phyloP scores from a whole-genome alignment of 305 asterid genomes.

The Solanum hybrid region DNA sequence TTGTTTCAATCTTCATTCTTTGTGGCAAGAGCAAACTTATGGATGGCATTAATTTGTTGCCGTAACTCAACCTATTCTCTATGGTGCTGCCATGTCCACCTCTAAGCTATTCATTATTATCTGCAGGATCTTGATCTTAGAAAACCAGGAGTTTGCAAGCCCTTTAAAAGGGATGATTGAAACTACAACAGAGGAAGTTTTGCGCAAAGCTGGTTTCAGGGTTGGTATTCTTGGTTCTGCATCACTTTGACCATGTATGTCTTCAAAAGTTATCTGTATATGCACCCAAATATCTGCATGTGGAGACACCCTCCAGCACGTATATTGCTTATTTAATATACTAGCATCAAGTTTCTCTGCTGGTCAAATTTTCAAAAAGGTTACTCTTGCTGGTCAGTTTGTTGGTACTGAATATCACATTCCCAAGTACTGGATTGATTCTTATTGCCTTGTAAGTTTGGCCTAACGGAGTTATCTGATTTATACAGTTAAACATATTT shows the following conservation, averaged over 20 bases:
- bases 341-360: background rate
- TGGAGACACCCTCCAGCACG: background rate
- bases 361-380: background rate
- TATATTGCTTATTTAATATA: background rate
- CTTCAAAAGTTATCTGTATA: background rate
- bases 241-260: background rate
- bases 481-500: background rate
- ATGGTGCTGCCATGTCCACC: slow-evolving; percentile 8
- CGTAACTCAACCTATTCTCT: background rate
- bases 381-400: background rate
- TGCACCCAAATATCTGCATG: background rate
- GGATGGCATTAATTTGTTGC: background rate
- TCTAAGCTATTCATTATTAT: slow-evolving; percentile 13
- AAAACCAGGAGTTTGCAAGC: slow-evolving; percentile 57
- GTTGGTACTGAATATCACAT: background rate
- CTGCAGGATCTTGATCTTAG: slow-evolving; percentile 72
- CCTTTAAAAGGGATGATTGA: slow-evolving; percentile 44
- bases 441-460: background rate
- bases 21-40: background rate
- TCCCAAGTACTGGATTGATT: background rate
- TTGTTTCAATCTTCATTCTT: background rate
- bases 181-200: slow-evolving; percentile 66
- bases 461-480: background rate
- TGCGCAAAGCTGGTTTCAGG: slow-evolving; percentile 84
- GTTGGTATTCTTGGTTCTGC: slow-evolving; percentile 25